Percentiles rank a stretch among this genome's conserved stretches.
Conservation (phyloP, 495 filamentous ascomycete species). For the Clohesyomyces aquaticus region DNA sequence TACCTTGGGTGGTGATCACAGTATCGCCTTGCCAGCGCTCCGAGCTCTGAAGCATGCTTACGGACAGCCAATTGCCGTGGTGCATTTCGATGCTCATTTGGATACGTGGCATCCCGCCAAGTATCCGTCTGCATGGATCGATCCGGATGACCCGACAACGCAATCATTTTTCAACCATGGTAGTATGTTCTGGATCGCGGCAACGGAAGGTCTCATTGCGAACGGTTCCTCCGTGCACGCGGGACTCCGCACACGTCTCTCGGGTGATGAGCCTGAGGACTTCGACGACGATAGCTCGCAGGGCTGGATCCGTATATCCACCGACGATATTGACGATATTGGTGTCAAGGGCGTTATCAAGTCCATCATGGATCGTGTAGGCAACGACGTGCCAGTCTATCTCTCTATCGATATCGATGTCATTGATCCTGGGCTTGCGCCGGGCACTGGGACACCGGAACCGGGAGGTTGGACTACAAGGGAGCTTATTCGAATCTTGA, state of each 20-base stretch:
- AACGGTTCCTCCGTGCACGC: constrained; percentile 75
- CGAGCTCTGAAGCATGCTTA: constrained; percentile 72
- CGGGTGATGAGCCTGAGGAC: constrained; percentile 67
- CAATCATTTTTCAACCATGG: constrained; percentile 81
- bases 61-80: constrained; percentile 70
- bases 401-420: constrained; percentile 58
- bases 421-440: constrained; percentile 57
- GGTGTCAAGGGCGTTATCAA: constrained; percentile 51
- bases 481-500: constrained; percentile 55
- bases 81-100: constrained; percentile 76
- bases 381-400: constrained; percentile 49
- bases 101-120: constrained; percentile 85
- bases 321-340: constrained; percentile 57
- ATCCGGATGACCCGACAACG: constrained; percentile 52
- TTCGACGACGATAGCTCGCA: constrained; percentile 61
- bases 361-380: constrained; percentile 52
- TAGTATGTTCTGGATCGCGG: constrained; percentile 82
- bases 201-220: constrained; percentile 70
- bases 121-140: constrained; percentile 73
- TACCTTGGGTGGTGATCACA: constrained; percentile 83
- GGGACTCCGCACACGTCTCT: constrained; percentile 72
- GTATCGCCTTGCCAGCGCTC: constrained; percentile 74
- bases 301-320: constrained; percentile 51
- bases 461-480: constrained; percentile 58
- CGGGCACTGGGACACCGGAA: constrained; percentile 59